These are phyloP conservation scores for Afroboletus lepidellus DNA, from an alignment of 1,284 basidiomycete species.

Conservation along the genomic window DNA sequence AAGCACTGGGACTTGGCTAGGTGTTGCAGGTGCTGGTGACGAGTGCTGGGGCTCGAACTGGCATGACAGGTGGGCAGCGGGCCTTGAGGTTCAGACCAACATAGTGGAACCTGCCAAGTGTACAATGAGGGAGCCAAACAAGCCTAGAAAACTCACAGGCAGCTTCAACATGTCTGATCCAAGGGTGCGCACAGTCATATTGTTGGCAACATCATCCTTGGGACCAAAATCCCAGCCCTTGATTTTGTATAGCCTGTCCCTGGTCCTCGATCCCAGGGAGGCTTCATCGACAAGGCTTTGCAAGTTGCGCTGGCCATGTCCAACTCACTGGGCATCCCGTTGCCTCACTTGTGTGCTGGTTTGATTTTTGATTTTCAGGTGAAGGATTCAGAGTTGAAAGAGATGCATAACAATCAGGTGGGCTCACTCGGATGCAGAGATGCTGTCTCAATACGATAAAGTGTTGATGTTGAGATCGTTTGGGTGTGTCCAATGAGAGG, in stretches of 20 bases:
- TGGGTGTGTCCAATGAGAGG: too few relatives aligned
- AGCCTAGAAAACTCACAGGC: constrained; percentile 52
- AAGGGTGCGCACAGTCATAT: constrained; percentile 60
- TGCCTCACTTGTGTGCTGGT: constrained; percentile 89
- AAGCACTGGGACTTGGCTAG: too few relatives aligned
- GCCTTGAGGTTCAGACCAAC: too few relatives aligned
- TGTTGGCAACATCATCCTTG: constrained; percentile 45
- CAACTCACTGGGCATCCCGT: constrained; percentile 70
- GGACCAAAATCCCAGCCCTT: constrained; percentile 83
- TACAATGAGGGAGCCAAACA: constrained; percentile 75
- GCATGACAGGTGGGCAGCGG: too few relatives aligned
- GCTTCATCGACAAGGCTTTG: constrained; percentile 69
- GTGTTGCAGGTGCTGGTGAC: too few relatives aligned
- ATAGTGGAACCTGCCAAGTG: constrained; percentile 83
- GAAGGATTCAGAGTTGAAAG: constrained; percentile 26
- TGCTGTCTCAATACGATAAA: too few relatives aligned
- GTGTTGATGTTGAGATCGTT: too few relatives aligned
- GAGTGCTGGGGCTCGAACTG: too few relatives aligned
- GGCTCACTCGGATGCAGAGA: constrained; percentile 73
- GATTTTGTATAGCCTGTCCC: constrained; percentile 89
- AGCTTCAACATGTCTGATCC: constrained; percentile 38
- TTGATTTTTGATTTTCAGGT: constrained; percentile 66
- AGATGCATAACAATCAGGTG: background rate
- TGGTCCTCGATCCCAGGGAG: constrained; percentile 79
- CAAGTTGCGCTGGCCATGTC: constrained; percentile 81